Evolutionary conservation across 148 eudicot genomes (phyloP).

Genomic region (Pouteria glomerata): DNA sequence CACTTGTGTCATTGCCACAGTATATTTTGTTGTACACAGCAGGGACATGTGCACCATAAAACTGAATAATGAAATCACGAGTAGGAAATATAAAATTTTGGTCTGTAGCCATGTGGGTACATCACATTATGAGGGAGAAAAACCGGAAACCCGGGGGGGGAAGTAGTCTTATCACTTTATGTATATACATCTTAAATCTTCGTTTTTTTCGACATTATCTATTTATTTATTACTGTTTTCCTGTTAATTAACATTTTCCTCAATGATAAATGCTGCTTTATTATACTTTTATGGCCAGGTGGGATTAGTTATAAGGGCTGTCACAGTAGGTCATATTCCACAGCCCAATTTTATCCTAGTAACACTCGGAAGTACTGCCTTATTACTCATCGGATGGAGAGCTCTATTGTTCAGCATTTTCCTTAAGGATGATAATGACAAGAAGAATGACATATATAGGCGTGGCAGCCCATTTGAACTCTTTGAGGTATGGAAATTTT

Average conservation of each 20-base stretch:
- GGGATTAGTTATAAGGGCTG: slow-evolving; percentile 56
- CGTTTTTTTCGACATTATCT: too few relatives aligned
- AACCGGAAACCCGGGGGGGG: too few relatives aligned
- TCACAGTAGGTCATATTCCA: slow-evolving; percentile 54
- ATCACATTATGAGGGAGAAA: neutral
- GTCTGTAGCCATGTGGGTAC: neutral
- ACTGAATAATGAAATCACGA: neutral
- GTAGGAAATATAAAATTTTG: neutral
- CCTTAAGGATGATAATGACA: slow-evolving; percentile 29
- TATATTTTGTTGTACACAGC: neutral
- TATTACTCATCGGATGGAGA: slow-evolving; percentile 83
- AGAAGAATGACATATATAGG: slow-evolving; percentile 63
- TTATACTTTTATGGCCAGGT: slow-evolving; percentile 32
- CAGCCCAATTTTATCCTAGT: slow-evolving; percentile 58
- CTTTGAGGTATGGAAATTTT: slow-evolving; percentile 55
- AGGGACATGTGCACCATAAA: neutral
- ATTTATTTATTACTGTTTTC: too few relatives aligned
- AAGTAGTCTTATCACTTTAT: too few relatives aligned
- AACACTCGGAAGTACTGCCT: slow-evolving; percentile 83
- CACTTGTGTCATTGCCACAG: neutral
- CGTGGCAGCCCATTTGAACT: slow-evolving; percentile 83
- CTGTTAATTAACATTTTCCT: too few relatives aligned
- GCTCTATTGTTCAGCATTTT: slow-evolving; percentile 49
- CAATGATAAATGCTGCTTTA: neutral
- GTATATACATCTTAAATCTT: too few relatives aligned